Evolutionary conservation across 2,329 filamentous ascomycete genomes (phyloP).

Genomic region (Pleomassaria siparia): DNA sequence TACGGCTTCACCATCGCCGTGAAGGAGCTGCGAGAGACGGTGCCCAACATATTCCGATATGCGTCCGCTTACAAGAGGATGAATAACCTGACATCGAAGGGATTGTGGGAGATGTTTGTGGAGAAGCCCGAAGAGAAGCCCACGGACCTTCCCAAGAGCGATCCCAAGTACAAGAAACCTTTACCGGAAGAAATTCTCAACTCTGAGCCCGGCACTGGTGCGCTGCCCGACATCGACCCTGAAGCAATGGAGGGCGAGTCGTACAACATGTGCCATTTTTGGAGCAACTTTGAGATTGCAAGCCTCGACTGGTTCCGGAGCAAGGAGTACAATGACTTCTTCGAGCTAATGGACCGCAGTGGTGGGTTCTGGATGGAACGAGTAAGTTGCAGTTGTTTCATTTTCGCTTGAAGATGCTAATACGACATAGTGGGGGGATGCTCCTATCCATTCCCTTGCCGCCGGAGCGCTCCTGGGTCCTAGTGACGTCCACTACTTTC

Average conservation of each 20-base stretch:
- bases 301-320: slow-evolving; percentile 93
- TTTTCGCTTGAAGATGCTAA: slow-evolving; percentile 38
- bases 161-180: slow-evolving; percentile 65
- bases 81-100: slow-evolving; percentile 87
- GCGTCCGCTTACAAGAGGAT: slow-evolving; percentile 95
- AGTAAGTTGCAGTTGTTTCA: slow-evolving; percentile 55
- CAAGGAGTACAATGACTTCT: slow-evolving; percentile 97
- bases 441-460: slow-evolving; percentile 95
- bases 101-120: slow-evolving; percentile 98
- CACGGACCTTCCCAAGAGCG: slow-evolving; percentile 60
- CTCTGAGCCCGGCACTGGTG: slow-evolving; percentile 69
- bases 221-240: slow-evolving; percentile 78
- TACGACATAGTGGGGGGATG: slow-evolving; percentile 83
- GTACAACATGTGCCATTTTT: slow-evolving; percentile 99
- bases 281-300: slow-evolving; percentile 99
- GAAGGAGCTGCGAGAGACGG: slow-evolving; percentile 95
- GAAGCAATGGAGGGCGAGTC: slow-evolving; percentile 96
- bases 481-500: slow-evolving; percentile 95
- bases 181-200: slow-evolving; percentile 80
- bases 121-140: slow-evolving; percentile 69
- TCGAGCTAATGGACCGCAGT: slow-evolving; percentile 97
- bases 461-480: slow-evolving; percentile 82
- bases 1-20: slow-evolving; percentile 99
- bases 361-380: slow-evolving; percentile 99
- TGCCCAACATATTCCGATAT: slow-evolving; percentile 98